phyloP scores from a whole-genome alignment of 331 rosid species.

The Pyracantha coccinea region DNA sequence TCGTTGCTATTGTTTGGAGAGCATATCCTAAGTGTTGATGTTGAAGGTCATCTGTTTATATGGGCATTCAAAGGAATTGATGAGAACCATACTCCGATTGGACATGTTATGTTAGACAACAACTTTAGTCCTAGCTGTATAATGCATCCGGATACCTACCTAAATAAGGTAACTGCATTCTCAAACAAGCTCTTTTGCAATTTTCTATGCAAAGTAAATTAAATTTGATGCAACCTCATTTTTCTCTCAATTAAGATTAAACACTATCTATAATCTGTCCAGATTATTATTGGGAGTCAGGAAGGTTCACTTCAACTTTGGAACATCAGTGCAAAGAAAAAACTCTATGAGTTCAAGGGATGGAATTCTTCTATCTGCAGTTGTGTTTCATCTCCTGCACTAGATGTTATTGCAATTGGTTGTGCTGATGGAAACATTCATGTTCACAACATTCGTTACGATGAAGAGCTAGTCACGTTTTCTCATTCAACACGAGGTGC shows the following conservation, averaged over 20 bases:
- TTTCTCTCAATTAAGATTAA: background rate
- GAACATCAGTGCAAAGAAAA: constrained; percentile 82
- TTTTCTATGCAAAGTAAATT: background rate
- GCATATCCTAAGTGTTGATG: constrained; percentile 65
- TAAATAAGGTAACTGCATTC: constrained; percentile 58
- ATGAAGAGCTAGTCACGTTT: constrained; percentile 72
- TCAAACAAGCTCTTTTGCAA: background rate
- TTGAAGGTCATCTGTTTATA: constrained; percentile 46
- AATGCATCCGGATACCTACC: constrained; percentile 90
- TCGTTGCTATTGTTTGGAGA: constrained; percentile 73
- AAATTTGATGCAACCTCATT: background rate
- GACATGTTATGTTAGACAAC: constrained; percentile 42
- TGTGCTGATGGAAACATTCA: constrained; percentile 83
- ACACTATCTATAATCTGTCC: constrained; percentile 11
- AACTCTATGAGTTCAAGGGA: constrained; percentile 75
- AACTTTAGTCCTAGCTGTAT: constrained; percentile 60
- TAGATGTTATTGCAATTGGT: constrained; percentile 87
- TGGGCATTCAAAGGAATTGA: constrained; percentile 78
- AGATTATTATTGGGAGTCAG: constrained; percentile 84
- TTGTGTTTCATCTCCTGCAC: constrained; percentile 87
- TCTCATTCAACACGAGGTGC: constrained; percentile 88
- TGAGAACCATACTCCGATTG: constrained; percentile 44
- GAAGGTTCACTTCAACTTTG: constrained; percentile 89
- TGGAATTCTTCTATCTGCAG: constrained; percentile 74
- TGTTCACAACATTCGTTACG: constrained; percentile 67